Evolutionary conservation across 352 stramenopile species (phyloP).

Genomic region (Pythium grandisporangium): DNA sequence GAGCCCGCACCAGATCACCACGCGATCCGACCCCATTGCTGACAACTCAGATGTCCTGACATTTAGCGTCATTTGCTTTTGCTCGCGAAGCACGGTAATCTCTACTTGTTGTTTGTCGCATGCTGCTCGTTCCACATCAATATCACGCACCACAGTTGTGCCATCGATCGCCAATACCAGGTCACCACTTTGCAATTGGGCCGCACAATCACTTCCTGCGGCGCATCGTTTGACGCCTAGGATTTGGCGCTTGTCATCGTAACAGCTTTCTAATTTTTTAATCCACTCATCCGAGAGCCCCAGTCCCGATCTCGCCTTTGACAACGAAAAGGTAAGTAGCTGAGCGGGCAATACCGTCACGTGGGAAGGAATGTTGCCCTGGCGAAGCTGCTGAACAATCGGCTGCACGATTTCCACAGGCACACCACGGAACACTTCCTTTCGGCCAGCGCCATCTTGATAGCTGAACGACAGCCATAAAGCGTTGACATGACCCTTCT

Average conservation of each 20-base stretch:
- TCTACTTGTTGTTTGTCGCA: constrained; percentile 39
- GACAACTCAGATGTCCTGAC: constrained; percentile 58
- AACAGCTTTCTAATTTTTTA: constrained; percentile 61
- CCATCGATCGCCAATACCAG: constrained; percentile 80
- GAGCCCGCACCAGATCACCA: constrained; percentile 87
- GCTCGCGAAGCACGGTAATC: constrained; percentile 67
- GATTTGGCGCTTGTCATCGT: constrained; percentile 84
- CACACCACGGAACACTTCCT: constrained; percentile 81
- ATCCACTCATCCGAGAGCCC: constrained; percentile 82
- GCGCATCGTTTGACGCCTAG: constrained; percentile 75
- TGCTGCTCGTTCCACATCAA: constrained; percentile 61
- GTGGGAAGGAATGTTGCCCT: constrained; percentile 24
- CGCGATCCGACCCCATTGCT: constrained; percentile 77
- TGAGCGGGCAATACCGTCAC: constrained; percentile 68
- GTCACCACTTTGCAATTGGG: constrained; percentile 72
- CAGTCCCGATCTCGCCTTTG: constrained; percentile 78
- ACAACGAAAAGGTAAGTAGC: constrained; percentile 78
- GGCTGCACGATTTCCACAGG: constrained; percentile 56
- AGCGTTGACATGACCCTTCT: constrained; percentile 54
- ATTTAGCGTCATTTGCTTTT: constrained; percentile 50
- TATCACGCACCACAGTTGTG: constrained; percentile 63
- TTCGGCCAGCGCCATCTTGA: constrained; percentile 59
- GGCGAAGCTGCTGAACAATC: constrained; percentile 44
- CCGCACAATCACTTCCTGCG: constrained; percentile 50
- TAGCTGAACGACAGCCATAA: constrained; percentile 86